Evolutionary conservation across 2,329 filamentous ascomycete genomes (phyloP).

Genomic region (Penicillium sp.): DNA sequence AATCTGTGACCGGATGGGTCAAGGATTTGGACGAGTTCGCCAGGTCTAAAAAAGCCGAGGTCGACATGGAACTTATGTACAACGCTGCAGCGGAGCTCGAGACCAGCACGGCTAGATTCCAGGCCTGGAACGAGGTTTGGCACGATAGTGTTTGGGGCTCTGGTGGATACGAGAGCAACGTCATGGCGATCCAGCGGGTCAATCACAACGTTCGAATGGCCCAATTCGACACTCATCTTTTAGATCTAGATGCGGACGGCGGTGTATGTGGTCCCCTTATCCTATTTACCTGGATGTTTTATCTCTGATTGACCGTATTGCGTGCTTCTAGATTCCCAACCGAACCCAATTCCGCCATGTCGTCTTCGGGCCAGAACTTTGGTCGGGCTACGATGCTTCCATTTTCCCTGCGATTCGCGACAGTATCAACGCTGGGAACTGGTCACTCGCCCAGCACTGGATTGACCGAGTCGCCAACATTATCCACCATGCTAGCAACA

Average conservation of each 20-base stretch:
- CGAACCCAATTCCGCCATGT: constrained; percentile 94
- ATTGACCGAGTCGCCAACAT: constrained; percentile 75
- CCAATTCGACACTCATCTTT: constrained; percentile 78
- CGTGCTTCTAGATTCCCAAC: constrained; percentile 69
- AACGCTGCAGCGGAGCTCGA: constrained; percentile 68
- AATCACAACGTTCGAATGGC: constrained; percentile 81
- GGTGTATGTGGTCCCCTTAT: constrained; percentile 67
- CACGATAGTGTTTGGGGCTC: constrained; percentile 71
- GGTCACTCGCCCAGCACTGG: constrained; percentile 69
- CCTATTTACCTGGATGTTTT: not conserved
- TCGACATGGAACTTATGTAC: constrained; percentile 65
- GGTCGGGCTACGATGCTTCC: constrained; percentile 71
- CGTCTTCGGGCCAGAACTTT: constrained; percentile 81
- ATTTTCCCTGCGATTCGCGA: constrained; percentile 87
- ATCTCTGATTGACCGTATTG: constrained; percentile 1
- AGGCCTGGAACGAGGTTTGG: constrained; percentile 79
- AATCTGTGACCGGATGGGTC: constrained; percentile 68
- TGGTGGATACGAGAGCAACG: constrained; percentile 76
- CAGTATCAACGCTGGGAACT: constrained; percentile 73
- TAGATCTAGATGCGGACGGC: constrained; percentile 74
- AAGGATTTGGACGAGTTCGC: constrained; percentile 71
- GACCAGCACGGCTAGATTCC: constrained; percentile 67
- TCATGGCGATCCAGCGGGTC: constrained; percentile 70
- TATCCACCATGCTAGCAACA: constrained; percentile 65
- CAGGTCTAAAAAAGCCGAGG: constrained; percentile 57